Evolutionary conservation across 2,329 filamentous ascomycete species (phyloP).

Genomic region (Aureobasidium sp.): DNA sequence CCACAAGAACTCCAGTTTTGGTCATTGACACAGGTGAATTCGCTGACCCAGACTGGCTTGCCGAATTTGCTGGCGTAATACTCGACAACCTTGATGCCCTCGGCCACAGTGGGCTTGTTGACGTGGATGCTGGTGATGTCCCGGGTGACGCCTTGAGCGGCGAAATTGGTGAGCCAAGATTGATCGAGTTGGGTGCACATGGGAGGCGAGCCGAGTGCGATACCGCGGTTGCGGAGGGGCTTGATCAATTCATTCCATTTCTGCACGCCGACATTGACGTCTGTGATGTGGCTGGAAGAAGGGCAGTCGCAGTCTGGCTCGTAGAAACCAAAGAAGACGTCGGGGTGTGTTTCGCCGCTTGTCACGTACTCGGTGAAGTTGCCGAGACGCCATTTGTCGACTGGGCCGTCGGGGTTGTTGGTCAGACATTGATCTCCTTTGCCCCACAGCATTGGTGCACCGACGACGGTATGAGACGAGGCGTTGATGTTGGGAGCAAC

Average conservation of each 20-base stretch:
- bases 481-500: conserved; percentile 14
- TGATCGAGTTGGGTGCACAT: conserved; percentile 23
- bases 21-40: conserved; percentile 22
- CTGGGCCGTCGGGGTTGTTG: conserved; percentile 15
- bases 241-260: conserved; percentile 20
- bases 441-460: conserved; percentile 22
- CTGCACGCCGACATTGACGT: conserved; percentile 13
- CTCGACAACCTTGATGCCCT: conserved; percentile 19
- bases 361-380: conserved; percentile 17
- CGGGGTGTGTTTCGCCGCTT: conserved; percentile 14
- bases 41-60: conserved; percentile 21
- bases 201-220: conserved; percentile 20
- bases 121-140: conserved; percentile 22
- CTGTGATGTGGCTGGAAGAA: conserved; percentile 18
- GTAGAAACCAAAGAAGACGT: conserved; percentile 25
- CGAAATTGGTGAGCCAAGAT: conserved; percentile 20
- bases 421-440: conserved; percentile 12
- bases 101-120: conserved; percentile 21
- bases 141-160: conserved; percentile 15
- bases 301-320: conserved; percentile 22
- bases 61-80: conserved; percentile 20
- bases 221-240: conserved; percentile 19
- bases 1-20: conserved; percentile 18
- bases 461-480: conserved; percentile 15
- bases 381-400: conserved; percentile 13